Evolutionary conservation across 257 asterid species (phyloP).

Genomic region (Haberlea rhodopensis): DNA sequence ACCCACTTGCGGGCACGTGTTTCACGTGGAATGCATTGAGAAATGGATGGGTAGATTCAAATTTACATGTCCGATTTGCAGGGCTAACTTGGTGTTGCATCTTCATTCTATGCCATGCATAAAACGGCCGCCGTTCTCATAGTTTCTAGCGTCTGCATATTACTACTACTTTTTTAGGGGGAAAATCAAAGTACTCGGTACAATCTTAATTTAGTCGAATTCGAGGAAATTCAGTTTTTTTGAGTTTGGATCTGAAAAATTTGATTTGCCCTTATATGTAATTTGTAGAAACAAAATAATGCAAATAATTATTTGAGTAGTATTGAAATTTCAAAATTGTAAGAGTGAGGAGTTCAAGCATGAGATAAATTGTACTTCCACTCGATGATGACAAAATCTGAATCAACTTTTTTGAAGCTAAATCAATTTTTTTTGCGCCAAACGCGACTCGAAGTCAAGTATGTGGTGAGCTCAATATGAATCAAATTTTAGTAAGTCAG

Average conservation of each 20-base stretch:
- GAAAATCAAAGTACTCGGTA: too few relatives aligned
- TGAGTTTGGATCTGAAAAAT: not conserved
- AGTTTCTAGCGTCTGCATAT: not conserved
- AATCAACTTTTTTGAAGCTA: too few relatives aligned
- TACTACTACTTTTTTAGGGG: too few relatives aligned
- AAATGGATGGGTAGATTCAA: not conserved
- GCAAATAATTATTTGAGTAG: not conserved
- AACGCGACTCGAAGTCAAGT: too few relatives aligned
- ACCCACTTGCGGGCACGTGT: not conserved
- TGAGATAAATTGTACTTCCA: not conserved
- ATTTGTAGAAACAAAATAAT: not conserved
- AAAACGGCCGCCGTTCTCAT: not conserved
- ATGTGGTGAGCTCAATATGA: too few relatives aligned
- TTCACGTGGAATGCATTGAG: not conserved
- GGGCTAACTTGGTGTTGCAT: not conserved
- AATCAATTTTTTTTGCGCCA: too few relatives aligned
- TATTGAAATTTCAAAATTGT: too few relatives aligned
- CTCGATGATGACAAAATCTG: too few relatives aligned
- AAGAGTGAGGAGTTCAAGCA: not conserved
- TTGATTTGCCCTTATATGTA: not conserved
- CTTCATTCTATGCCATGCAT: not conserved
- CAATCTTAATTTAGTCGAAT: too few relatives aligned
- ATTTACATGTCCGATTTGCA: not conserved
- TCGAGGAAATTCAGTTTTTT: too few relatives aligned
- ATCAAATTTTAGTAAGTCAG: not conserved